These are phyloP conservation scores for Ulota crispa DNA, from an alignment of 225 moss, liverwort and hornwort genomes.

Conservation along the genomic window DNA sequence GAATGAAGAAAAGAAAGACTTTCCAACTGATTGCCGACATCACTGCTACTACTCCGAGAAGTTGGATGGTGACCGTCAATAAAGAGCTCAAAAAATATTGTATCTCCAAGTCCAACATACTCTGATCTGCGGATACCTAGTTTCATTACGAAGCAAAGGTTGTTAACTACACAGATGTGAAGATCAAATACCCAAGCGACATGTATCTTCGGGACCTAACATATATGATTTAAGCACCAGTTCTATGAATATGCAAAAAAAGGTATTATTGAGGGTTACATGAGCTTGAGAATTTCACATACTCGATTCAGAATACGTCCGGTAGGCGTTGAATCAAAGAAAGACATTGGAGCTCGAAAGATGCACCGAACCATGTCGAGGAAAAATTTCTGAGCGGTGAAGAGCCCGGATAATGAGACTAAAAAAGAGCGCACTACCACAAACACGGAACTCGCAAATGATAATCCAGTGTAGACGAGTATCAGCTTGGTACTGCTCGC, in stretches of 20 bases:
- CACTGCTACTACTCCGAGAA: slow-evolving; percentile 62
- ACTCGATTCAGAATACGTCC: slow-evolving; percentile 66
- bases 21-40: slow-evolving; percentile 81
- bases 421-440: slow-evolving; percentile 44
- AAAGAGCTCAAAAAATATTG: slow-evolving; percentile 51
- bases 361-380: slow-evolving; percentile 62
- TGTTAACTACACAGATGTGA: neutral
- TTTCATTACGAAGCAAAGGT: neutral
- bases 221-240: neutral
- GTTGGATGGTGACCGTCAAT: slow-evolving; percentile 49
- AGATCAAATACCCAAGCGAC: neutral
- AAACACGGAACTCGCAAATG: slow-evolving; percentile 57
- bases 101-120: slow-evolving; percentile 61
- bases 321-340: slow-evolving; percentile 65
- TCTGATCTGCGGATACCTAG: slow-evolving; percentile 91
- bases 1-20: slow-evolving; percentile 67
- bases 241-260: neutral
- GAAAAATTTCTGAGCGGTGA: slow-evolving; percentile 56
- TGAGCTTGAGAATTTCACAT: slow-evolving; percentile 24
- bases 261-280: neutral
- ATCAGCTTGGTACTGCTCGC: slow-evolving; percentile 50
- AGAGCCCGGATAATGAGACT: slow-evolving; percentile 42
- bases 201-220: neutral
- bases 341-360: slow-evolving; percentile 65
- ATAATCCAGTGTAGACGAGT: slow-evolving; percentile 49